Evolutionary conservation across 257 asterid genomes (phyloP).

Genomic region (Solanum megistacrolobum): DNA sequence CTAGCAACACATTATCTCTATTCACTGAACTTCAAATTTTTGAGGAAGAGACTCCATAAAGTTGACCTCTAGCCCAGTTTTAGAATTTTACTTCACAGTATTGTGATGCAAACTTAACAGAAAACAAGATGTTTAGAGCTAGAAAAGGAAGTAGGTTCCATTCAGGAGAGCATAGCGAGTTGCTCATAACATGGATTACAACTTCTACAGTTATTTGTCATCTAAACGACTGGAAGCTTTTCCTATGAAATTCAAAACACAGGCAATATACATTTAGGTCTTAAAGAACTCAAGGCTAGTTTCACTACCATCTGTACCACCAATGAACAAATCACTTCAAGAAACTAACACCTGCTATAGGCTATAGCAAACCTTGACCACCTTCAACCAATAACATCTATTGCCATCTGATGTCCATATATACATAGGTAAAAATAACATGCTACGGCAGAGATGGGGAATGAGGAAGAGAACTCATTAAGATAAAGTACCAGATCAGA

Average conservation of each 20-base stretch:
- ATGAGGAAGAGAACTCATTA: not conserved
- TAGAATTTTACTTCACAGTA: not conserved
- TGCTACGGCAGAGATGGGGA: not conserved
- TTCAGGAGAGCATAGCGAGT: not conserved
- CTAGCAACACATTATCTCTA: not conserved
- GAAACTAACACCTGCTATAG: not conserved
- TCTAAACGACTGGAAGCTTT: not conserved
- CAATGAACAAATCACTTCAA: not conserved
- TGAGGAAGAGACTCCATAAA: not conserved
- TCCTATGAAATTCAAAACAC: not conserved
- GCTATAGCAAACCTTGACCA: not conserved
- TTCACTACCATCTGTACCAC: not conserved
- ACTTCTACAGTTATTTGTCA: not conserved
- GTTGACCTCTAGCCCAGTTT: not conserved
- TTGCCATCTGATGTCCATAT: not conserved
- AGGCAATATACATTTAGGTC: not conserved
- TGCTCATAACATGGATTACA: not conserved
- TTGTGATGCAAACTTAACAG: not conserved
- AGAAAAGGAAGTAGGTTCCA: not conserved
- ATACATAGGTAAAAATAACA: not conserved
- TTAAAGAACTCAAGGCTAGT: not conserved
- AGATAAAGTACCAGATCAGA: slow-evolving; percentile 77
- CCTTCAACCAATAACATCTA: not conserved
- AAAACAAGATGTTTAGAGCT: not conserved
- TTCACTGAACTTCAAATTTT: not conserved